A percentile compares a stretch with the other conserved stretches of the same genome.
phyloP scores from a whole-genome alignment of 768 basidiomycete genomes.

The Fomitopsis serialis region DNA sequence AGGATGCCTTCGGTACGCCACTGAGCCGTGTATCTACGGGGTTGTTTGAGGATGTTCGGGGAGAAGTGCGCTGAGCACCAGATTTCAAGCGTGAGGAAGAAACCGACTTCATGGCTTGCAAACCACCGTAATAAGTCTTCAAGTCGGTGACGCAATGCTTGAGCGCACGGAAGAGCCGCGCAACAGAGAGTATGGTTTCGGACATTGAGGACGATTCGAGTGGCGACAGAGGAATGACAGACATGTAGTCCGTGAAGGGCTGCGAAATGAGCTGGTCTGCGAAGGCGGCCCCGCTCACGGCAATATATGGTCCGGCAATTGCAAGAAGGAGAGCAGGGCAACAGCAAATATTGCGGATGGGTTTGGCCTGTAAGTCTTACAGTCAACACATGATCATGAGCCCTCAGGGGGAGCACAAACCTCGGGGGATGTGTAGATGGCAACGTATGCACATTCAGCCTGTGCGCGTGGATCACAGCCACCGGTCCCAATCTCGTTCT shows the following conservation, averaged over 20 bases:
- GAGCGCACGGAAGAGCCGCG: slow-evolving; percentile 5
- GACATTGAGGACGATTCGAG: neutral
- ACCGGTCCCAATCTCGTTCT: slow-evolving; percentile 8
- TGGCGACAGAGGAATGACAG: neutral
- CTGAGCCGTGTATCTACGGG: no score
- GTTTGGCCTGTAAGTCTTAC: slow-evolving; percentile 2
- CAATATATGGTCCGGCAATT: slow-evolving; percentile 15
- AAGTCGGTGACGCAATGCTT: neutral
- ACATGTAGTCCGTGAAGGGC: slow-evolving; percentile 12
- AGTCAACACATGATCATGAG: neutral
- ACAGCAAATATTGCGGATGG: slow-evolving; percentile 11
- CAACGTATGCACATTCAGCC: slow-evolving; percentile 7
- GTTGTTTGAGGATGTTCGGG: no score
- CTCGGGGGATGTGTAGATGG: slow-evolving; percentile 5
- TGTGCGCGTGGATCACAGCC: slow-evolving; percentile 9
- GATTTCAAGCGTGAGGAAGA: no score
- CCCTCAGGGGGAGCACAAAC: neutral
- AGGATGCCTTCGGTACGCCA: no score
- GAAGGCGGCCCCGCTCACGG: slow-evolving; percentile 16
- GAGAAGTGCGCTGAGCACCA: no score
- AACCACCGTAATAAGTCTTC: neutral
- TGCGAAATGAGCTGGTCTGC: slow-evolving; percentile 13
- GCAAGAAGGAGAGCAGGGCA: slow-evolving; percentile 17
- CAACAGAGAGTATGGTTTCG: neutral
- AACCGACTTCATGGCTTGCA: neutral